Evolutionary conservation across 139 green algal genomes (phyloP).

Genomic region (Micromonas pusilla): DNA sequence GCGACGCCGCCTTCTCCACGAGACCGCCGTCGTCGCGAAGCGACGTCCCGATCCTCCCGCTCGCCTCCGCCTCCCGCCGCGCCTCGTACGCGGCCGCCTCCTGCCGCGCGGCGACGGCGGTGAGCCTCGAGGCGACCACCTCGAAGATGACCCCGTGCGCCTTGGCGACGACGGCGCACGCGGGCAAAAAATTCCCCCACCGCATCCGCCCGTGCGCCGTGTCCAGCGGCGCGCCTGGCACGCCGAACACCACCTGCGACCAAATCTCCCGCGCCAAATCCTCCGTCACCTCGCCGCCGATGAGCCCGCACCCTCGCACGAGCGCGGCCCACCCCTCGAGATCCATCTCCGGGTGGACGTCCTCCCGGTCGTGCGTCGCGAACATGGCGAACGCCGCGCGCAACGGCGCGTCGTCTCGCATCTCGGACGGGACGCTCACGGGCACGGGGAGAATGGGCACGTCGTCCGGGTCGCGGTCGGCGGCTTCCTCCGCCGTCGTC

Average conservation of each 20-base stretch:
- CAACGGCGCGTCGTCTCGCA: neutral
- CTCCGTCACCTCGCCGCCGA: neutral
- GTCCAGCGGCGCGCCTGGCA: neutral
- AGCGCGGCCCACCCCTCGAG: neutral
- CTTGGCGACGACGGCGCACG: neutral
- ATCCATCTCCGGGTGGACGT: no score
- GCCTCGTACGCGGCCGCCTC: neutral
- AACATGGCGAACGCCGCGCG: neutral
- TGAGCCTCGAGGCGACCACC: neutral
- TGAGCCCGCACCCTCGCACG: neutral
- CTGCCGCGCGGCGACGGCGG: neutral
- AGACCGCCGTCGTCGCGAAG: no score
- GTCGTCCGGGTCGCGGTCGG: neutral
- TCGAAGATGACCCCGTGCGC: neutral
- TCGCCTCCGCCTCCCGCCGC: no score
- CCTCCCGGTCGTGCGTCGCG: neutral
- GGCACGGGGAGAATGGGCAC: neutral
- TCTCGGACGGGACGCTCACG: neutral
- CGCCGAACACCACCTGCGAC: neutral
- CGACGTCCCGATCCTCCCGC: no score
- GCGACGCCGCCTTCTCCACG: no score
- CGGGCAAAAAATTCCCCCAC: neutral
- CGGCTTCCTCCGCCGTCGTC: neutral
- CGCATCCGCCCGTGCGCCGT: neutral
- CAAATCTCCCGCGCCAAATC: neutral